phyloP scores from a whole-genome alignment of 371 early-diverging fungal species.

The Mucor mucedo region DNA sequence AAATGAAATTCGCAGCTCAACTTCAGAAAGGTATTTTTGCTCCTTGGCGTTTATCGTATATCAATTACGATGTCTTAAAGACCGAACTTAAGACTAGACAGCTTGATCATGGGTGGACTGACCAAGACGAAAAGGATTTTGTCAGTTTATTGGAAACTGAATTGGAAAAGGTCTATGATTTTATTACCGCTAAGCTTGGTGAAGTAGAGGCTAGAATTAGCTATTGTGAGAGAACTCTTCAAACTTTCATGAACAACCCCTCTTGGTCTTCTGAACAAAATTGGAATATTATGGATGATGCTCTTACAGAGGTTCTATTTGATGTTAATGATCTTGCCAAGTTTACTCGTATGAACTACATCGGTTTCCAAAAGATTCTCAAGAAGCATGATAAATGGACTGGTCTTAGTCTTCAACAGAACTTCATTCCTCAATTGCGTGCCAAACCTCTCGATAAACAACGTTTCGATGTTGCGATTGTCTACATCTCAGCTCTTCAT shows the following conservation, averaged over 20 bases:
- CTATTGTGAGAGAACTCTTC: slow-evolving; percentile 81
- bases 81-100: slow-evolving; percentile 41
- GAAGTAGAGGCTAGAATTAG: slow-evolving; percentile 83
- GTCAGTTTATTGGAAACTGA: slow-evolving; percentile 72
- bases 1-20: slow-evolving; percentile 40
- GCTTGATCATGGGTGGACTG: slow-evolving; percentile 55
- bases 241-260: slow-evolving; percentile 50
- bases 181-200: slow-evolving; percentile 68
- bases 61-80: slow-evolving; percentile 43
- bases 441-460: slow-evolving; percentile 52
- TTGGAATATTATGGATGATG: slow-evolving; percentile 54
- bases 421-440: slow-evolving; percentile 83
- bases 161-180: slow-evolving; percentile 86
- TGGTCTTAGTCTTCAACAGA: slow-evolving; percentile 74
- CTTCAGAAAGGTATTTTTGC: slow-evolving; percentile 41
- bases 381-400: slow-evolving; percentile 93
- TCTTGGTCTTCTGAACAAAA: slow-evolving; percentile 46
- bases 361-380: slow-evolving; percentile 93
- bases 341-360: slow-evolving; percentile 91
- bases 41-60: slow-evolving; percentile 51
- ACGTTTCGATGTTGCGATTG: slow-evolving; percentile 62
- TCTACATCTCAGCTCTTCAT: slow-evolving; percentile 50
- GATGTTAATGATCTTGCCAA: slow-evolving; percentile 89
- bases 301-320: slow-evolving; percentile 52
- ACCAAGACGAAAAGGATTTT: slow-evolving; percentile 77